A percentile compares a stretch with the other conserved stretches of the same genome.
These are phyloP conservation scores for Solanum sitiens DNA, from an alignment of 257 asterid genomes.

Conservation along the genomic window DNA sequence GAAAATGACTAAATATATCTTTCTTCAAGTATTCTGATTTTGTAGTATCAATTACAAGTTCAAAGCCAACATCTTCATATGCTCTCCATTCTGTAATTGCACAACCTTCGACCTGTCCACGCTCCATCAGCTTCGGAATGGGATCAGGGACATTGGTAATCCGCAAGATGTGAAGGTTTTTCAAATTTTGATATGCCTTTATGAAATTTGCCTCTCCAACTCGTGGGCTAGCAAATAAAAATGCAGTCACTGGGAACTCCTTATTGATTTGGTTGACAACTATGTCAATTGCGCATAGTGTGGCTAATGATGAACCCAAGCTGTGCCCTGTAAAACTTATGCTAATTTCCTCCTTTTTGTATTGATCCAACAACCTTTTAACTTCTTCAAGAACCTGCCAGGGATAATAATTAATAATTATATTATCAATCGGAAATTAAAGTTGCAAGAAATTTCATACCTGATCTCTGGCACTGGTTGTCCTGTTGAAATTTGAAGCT, in stretches of 20 bases:
- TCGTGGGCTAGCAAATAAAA: conserved; percentile 53
- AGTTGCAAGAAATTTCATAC: neutral
- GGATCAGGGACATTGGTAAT: conserved; percentile 36
- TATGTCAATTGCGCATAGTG: conserved; percentile 58
- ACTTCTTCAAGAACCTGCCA: conserved; percentile 56
- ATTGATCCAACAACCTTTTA: conserved; percentile 37
- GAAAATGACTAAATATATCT: conserved; percentile 8
- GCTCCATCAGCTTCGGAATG: conserved; percentile 31
- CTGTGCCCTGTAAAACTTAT: conserved; percentile 75
- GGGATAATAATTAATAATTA: too few relatives aligned
- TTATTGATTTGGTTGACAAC: conserved; percentile 45
- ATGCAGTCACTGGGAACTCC: conserved; percentile 52
- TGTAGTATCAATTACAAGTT: conserved; percentile 38
- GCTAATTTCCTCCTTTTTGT: conserved; percentile 59
- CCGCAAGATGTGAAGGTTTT: conserved; percentile 26
- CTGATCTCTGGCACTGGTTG: conserved; percentile 33
- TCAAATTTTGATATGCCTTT: neutral
- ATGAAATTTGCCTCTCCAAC: conserved; percentile 42
- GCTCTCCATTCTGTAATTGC: neutral
- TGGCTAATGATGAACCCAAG: conserved; percentile 60
- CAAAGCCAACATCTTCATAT: conserved; percentile 52
- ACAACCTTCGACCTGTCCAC: neutral
- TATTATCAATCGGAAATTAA: neutral
- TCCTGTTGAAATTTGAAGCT: neutral
- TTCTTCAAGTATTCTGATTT: conserved; percentile 42